A percentile compares a stretch with the other conserved stretches of the same genome.
Conservation (phyloP, 1,139 yeast genomes). For the Blastobotrys capitulatus region DNA sequence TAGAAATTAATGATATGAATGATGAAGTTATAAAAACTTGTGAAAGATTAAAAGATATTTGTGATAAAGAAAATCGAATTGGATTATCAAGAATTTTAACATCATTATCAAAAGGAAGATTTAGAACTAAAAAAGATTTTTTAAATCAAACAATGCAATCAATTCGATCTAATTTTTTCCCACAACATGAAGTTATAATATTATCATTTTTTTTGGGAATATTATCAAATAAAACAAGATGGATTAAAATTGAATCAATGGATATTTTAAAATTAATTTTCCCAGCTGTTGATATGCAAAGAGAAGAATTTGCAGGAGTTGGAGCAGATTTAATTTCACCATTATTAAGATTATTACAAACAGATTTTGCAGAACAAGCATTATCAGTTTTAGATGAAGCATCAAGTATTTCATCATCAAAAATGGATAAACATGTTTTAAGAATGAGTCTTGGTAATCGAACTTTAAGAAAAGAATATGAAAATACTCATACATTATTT, state of each 20-base stretch:
- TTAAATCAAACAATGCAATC: conserved; percentile 72
- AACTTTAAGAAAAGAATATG: conserved; percentile 73
- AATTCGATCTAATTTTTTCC: conserved; percentile 63
- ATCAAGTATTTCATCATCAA: conserved; percentile 79
- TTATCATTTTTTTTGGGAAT: conserved; percentile 73
- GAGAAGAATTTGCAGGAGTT: conserved; percentile 78
- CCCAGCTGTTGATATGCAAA: conserved; percentile 69
- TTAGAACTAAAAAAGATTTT: conserved; percentile 85
- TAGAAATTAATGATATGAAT: conserved; percentile 50
- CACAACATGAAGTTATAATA: conserved; percentile 67
- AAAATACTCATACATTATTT: conserved; percentile 80
- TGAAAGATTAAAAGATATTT: conserved; percentile 48
- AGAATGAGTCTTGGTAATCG: conserved; percentile 87
- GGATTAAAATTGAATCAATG: conserved; percentile 81
- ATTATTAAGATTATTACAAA: conserved; percentile 67
- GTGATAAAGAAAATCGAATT: conserved; percentile 51
- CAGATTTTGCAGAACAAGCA: conserved; percentile 86
- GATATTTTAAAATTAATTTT: conserved; percentile 66
- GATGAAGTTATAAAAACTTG: conserved; percentile 26
- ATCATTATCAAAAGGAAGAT: conserved; percentile 70
- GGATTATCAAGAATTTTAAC: conserved; percentile 67
- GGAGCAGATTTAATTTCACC: conserved; percentile 97
- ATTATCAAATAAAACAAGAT: conserved; percentile 64
- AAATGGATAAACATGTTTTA: conserved; percentile 83
- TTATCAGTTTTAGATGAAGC: conserved; percentile 86